Evolutionary conservation across 306 rosid species (phyloP), one percentile per base, ranked within the genome.

Genomic region (Abrus pulchellus): DNA sequence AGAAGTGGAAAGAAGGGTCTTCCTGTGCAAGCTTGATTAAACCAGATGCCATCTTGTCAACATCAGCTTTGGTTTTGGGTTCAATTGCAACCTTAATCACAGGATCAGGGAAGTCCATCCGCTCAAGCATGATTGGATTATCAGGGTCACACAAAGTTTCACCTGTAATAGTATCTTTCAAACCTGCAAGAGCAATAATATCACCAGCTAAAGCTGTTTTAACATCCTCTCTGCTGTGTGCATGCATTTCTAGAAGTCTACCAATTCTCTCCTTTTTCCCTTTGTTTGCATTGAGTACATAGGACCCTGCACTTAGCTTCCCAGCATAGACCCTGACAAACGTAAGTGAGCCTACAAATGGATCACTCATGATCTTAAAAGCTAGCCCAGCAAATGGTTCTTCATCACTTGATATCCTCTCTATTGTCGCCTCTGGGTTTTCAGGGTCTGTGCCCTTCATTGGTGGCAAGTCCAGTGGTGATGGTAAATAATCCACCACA

Each of bases 41-140:
- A 81, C 99, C 98, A 82, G 80, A 78, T 59, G 92, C 97, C 99
- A 93, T 95, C 87, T 87, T 95, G 83, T 95, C 99, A 67, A 95
- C 74, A 73, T 95, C 99, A 71, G 98, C 98, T 88, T 95, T 95
- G 76, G 99, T 95, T 79, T 95, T 95, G 84, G 99, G 99, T 86
- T 95, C 98, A 79, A 95, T 93, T 36, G 99, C 99, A 82, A 95
- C 97, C 90, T 95, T 95, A 72, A 95, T 95, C 33, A 95, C 98
- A 68, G 99, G 99, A 84, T 95, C 99, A 63, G 97, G 98, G 88
- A 95, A 95, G 89, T 95, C 99, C 99, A 93, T 95, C 9, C 98
- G 87, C 84, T 95, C 99, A 71, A 95, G 99, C 81, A 93, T 80
- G 48, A 93, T 74, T 9, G 98, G 94, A 77, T 47, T 80, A 3